Conservation (phyloP, 805 yeast species). For the Naumovozyma castellii region DNA sequence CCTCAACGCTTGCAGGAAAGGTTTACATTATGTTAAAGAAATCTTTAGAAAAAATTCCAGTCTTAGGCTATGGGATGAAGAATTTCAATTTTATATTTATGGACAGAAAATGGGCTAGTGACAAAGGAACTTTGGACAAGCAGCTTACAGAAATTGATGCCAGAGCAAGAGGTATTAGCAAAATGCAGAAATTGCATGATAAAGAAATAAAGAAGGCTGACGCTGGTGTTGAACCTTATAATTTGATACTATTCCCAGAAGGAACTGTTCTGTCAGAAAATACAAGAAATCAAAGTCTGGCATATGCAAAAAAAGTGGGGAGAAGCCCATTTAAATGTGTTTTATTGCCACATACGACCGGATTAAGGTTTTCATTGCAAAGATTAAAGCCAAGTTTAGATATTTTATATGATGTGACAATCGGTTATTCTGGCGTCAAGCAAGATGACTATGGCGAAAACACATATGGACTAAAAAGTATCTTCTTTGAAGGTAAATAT, state of each 20-base stretch:
- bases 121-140: constrained; percentile 48
- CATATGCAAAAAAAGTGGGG: constrained; percentile 45
- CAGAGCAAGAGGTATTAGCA: constrained; percentile 47
- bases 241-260: constrained; percentile 80
- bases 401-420: constrained; percentile 69
- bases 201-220: constrained; percentile 5
- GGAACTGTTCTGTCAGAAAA: constrained; percentile 77
- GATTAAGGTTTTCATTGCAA: constrained; percentile 57
- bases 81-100: constrained; percentile 69
- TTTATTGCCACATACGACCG: constrained; percentile 75
- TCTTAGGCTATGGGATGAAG: constrained; percentile 80
- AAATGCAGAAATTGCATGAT: constrained; percentile 20
- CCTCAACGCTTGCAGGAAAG: constrained; percentile 53
- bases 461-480: constrained; percentile 51
- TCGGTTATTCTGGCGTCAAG: constrained; percentile 68
- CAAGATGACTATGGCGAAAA: constrained; percentile 67
- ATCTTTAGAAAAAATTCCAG: constrained; percentile 57
- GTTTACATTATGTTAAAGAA: constrained; percentile 72
- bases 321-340: constrained; percentile 48
- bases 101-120: constrained; percentile 79
- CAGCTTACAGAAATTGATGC: constrained; percentile 51
- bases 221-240: constrained; percentile 42
- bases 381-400: constrained; percentile 45
- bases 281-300: constrained; percentile 49
- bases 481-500: constrained; percentile 60